A percentile compares a stretch with the other conserved stretches of the same genome.
Evolutionary conservation across 2,329 filamentous ascomycete genomes (phyloP).

Genomic region (Nemania abortiva): DNA sequence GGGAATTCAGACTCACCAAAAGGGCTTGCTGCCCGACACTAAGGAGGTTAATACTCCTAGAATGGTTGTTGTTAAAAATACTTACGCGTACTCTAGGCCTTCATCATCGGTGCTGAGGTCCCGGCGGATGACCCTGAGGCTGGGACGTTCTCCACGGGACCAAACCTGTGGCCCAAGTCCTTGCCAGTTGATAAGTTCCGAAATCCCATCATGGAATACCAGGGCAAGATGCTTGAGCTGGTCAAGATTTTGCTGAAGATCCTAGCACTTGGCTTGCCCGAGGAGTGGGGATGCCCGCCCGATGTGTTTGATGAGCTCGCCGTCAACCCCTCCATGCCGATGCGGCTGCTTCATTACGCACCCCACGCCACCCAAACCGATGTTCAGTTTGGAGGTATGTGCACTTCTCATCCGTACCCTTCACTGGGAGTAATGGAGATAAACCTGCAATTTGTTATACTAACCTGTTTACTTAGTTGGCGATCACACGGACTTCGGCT

Average conservation of each 20-base stretch:
- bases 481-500: slow-evolving; percentile 51
- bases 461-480: slow-evolving; percentile 39
- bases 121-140: slow-evolving; percentile 45
- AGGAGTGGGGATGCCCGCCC: slow-evolving; percentile 42
- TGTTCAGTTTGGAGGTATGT: slow-evolving; percentile 46
- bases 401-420: neutral
- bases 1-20: slow-evolving; percentile 45
- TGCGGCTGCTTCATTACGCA: slow-evolving; percentile 48
- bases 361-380: slow-evolving; percentile 41
- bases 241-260: slow-evolving; percentile 46
- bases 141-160: slow-evolving; percentile 49
- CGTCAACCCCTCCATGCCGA: slow-evolving; percentile 45
- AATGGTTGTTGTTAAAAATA: neutral
- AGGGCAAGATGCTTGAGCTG: slow-evolving; percentile 47
- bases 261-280: slow-evolving; percentile 43
- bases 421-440: neutral
- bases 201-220: slow-evolving; percentile 47
- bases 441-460: neutral
- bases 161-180: slow-evolving; percentile 48
- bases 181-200: slow-evolving; percentile 46
- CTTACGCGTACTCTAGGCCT: slow-evolving; percentile 35
- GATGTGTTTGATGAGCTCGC: slow-evolving; percentile 42
- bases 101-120: slow-evolving; percentile 45
- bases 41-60: slow-evolving; percentile 41
- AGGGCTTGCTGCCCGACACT: slow-evolving; percentile 48